phyloP scores from a whole-genome alignment of 139 green algal species.

The Chlamydomonas schloesseri region DNA sequence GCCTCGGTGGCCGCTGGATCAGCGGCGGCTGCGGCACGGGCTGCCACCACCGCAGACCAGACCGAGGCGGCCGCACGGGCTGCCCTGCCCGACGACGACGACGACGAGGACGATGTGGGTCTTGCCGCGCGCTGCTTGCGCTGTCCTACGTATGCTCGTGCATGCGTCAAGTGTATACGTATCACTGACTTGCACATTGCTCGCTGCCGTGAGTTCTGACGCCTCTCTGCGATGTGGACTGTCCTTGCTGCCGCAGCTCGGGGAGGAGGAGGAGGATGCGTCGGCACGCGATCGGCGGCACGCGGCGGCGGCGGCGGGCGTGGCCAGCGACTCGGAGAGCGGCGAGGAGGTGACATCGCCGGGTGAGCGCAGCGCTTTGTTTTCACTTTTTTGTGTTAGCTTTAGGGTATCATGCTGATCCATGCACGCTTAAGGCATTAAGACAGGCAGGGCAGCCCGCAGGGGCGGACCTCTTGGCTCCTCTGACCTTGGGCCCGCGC shows the following conservation, averaged over 20 bases:
- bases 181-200: too few relatives aligned
- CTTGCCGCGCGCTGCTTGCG: too few relatives aligned
- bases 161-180: too few relatives aligned
- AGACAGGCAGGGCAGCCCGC: too few relatives aligned
- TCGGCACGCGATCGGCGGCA: background rate
- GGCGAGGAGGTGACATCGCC: slow-evolving; percentile 43
- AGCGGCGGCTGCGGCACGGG: background rate
- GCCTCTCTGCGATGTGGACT: too few relatives aligned
- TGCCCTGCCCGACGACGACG: background rate
- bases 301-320: background rate
- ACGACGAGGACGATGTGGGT: background rate
- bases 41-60: background rate
- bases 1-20: background rate
- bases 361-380: background rate
- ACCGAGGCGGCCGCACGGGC: background rate
- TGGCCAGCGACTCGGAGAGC: slow-evolving; percentile 21
- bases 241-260: background rate
- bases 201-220: too few relatives aligned
- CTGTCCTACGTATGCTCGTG: too few relatives aligned
- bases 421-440: too few relatives aligned
- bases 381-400: too few relatives aligned
- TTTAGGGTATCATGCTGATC: too few relatives aligned
- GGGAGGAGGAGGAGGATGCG: background rate
- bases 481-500: too few relatives aligned
- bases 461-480: too few relatives aligned